phyloP scores from a whole-genome alignment of 1,284 basidiomycete species.

The Inonotus hispidus region DNA sequence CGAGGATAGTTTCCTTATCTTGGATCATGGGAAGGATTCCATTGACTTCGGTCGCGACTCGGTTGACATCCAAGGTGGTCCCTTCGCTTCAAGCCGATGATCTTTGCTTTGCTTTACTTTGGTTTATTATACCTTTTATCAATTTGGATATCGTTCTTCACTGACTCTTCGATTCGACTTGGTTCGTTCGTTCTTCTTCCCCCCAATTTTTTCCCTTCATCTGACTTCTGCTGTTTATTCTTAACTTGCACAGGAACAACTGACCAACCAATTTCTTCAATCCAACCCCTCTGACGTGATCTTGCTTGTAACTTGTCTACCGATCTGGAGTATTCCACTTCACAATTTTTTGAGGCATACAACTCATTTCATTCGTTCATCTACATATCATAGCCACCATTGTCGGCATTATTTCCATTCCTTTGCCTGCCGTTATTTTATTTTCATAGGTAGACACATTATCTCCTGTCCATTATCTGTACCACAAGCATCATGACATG shows the following conservation, averaged over 20 bases:
- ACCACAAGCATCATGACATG: slow-evolving; percentile 13
- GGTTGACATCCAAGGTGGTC: not conserved
- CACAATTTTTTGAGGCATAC: not conserved
- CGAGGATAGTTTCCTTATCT: slow-evolving; percentile 58
- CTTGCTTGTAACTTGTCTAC: slow-evolving; percentile 4
- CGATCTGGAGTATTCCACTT: not conserved
- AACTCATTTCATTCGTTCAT: not conserved
- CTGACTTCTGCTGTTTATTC: slow-evolving; percentile 22
- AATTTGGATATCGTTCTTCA: not conserved
- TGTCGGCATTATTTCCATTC: not conserved
- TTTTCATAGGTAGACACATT: not conserved
- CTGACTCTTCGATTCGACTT: slow-evolving; percentile 9
- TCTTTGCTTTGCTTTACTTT: not conserved
- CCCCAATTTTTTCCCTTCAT: slow-evolving; percentile 19
- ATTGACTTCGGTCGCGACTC: slow-evolving; percentile 53
- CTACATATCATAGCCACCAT: not conserved
- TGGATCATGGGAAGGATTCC: slow-evolving; percentile 49
- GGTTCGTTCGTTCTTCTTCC: slow-evolving; percentile 18
- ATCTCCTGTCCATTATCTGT: slow-evolving; percentile 4
- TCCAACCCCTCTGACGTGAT: not conserved
- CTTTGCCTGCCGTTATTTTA: not conserved
- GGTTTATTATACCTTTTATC: not conserved
- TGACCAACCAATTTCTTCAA: not conserved
- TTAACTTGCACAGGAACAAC: slow-evolving; percentile 9
- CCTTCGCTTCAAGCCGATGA: not conserved